Evolutionary conservation across 1,284 basidiomycete genomes (phyloP).

Genomic region (Trichosporon sp.): DNA sequence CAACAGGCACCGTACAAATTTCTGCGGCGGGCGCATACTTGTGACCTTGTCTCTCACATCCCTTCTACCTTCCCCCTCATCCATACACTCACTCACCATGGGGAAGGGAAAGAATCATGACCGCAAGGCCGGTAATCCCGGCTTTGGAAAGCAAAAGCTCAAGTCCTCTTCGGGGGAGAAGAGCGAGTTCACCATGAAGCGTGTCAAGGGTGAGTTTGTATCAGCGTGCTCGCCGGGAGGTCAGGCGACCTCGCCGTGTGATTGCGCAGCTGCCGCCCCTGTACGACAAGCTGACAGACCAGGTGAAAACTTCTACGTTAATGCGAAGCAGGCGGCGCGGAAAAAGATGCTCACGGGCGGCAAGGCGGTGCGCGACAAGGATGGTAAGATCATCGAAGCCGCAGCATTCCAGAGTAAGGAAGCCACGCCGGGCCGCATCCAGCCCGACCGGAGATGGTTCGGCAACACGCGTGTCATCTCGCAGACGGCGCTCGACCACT

Average conservation of each 20-base stretch:
- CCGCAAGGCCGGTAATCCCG: constrained; percentile 32
- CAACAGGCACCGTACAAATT: constrained; percentile 3
- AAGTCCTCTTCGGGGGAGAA: constrained; percentile 26
- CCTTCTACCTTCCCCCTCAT: not conserved
- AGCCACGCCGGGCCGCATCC: constrained; percentile 76
- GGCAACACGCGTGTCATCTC: constrained; percentile 97
- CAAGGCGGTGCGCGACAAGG: constrained; percentile 77
- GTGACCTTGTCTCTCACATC: constrained; percentile 1
- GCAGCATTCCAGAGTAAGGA: constrained; percentile 91
- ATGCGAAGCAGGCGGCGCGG: constrained; percentile 74
- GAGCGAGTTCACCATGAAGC: constrained; percentile 54
- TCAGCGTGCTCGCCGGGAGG: not conserved
- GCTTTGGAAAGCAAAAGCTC: constrained; percentile 38
- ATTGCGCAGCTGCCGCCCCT: not conserved
- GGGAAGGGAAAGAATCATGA: constrained; percentile 49
- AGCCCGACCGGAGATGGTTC: constrained; percentile 92
- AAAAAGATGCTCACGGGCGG: constrained; percentile 88
- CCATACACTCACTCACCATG: constrained; percentile 26
- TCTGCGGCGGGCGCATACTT: not conserved
- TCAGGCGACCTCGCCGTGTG: not conserved
- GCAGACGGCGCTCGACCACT: constrained; percentile 90
- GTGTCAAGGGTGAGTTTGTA: constrained; percentile 62
- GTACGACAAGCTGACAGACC: not conserved
- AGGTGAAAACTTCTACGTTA: constrained; percentile 76
- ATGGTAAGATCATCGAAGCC: constrained; percentile 83